phyloP scores from a whole-genome alignment of 352 stramenopile species.

The Aphanomyces invadans region DNA sequence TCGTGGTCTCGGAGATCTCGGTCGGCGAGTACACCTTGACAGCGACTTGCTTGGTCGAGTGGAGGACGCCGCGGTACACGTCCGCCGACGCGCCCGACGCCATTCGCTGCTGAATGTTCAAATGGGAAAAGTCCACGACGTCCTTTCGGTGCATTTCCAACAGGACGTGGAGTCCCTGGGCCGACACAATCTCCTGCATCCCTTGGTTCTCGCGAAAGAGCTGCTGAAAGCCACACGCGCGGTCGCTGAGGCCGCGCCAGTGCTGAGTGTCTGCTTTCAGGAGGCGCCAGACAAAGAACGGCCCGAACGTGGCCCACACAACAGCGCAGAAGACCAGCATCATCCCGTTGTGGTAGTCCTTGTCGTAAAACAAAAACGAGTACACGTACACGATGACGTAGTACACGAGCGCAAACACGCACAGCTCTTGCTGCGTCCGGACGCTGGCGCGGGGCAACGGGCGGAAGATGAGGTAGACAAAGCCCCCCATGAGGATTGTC shows the following conservation, averaged over 20 bases:
- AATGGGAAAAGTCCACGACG: conserved; percentile 67
- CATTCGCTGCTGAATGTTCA: conserved; percentile 52
- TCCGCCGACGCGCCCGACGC: conserved; percentile 36
- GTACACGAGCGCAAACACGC: conserved; percentile 22
- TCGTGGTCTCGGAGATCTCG: conserved; percentile 43
- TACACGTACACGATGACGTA: conserved; percentile 24
- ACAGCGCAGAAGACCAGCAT: conserved; percentile 19
- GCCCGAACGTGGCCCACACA: conserved; percentile 21
- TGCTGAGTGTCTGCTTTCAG: conserved; percentile 34
- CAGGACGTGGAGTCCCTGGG: conserved; percentile 49
- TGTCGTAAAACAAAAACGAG: conserved; percentile 23
- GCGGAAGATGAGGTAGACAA: conserved; percentile 23
- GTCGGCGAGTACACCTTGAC: conserved; percentile 57
- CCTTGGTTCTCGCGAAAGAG: conserved; percentile 19
- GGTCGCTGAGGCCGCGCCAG: conserved; percentile 27
- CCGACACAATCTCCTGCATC: conserved; percentile 28
- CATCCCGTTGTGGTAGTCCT: neutral
- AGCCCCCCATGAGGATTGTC: conserved; percentile 6
- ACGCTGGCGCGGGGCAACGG: conserved; percentile 20
- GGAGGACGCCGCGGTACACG: conserved; percentile 40
- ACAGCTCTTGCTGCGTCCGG: conserved; percentile 22
- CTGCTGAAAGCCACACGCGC: conserved; percentile 20
- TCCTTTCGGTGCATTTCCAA: conserved; percentile 64
- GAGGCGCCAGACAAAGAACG: conserved; percentile 26
- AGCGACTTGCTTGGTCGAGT: conserved; percentile 35